A percentile compares a stretch with the other conserved stretches of the same genome.
These are phyloP conservation scores for Kuraishia floccosa DNA, from an alignment of 805 yeast species.

Conservation along the genomic window DNA sequence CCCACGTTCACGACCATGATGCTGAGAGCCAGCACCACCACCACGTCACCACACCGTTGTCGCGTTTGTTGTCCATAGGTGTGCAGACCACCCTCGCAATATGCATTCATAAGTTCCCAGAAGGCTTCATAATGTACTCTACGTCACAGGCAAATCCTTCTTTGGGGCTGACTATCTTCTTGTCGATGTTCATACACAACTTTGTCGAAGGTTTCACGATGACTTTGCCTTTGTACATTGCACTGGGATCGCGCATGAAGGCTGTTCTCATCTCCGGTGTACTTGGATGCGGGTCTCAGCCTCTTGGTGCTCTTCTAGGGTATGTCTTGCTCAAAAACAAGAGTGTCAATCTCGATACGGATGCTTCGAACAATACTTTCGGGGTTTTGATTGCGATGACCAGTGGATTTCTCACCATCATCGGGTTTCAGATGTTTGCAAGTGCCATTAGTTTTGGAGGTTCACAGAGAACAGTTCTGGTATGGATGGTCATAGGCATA, in stretches of 20 bases:
- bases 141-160: conserved; percentile 58
- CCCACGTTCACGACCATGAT: conserved; percentile 3
- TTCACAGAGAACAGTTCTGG: conserved; percentile 41
- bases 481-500: conserved; percentile 54
- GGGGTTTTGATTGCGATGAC: conserved; percentile 64
- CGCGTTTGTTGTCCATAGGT: conserved; percentile 77
- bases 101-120: conserved; percentile 86
- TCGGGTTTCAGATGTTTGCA: conserved; percentile 78
- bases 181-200: conserved; percentile 82
- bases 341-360: conserved; percentile 19
- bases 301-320: conserved; percentile 78
- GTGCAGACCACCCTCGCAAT: conserved; percentile 84
- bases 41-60: conserved; percentile 64
- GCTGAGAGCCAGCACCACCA: conserved; percentile 49
- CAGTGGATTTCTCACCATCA: conserved; percentile 74
- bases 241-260: conserved; percentile 46
- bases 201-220: conserved; percentile 91
- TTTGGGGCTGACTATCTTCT: conserved; percentile 70
- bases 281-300: conserved; percentile 80
- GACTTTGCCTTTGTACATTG: conserved; percentile 81
- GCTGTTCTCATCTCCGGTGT: conserved; percentile 58
- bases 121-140: conserved; percentile 82
- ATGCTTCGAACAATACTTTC: conserved; percentile 30
- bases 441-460: conserved; percentile 78
- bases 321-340: conserved; percentile 32